Base-by-base conservation (phyloP, 495 filamentous ascomycete species). In the Podospora didyma region DNA sequence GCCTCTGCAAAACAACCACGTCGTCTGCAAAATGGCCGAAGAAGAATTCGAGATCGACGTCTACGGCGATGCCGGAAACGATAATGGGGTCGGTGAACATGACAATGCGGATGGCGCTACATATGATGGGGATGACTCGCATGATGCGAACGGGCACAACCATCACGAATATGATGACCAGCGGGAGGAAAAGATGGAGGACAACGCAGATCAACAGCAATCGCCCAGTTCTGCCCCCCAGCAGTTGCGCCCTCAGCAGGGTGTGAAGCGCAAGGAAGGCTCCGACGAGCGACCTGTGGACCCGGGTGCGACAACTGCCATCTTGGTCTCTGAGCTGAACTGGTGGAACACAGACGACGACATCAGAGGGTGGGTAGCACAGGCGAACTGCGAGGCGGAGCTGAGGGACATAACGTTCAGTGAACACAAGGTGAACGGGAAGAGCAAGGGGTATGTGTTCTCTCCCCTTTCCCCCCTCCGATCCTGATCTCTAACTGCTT, bases 31-130 rank as follows among this genome's bases (percentile, higher is more conserved):
- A 46, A 74, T 74, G 71, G 69, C 69, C 60, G 94, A 97, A 71
- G 91, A 94, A 73, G 92, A 96, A 66, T 97, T 97, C 80, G 94
- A 97, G 70, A 96, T 97, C 80, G 95, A 97, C 71, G 92, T 97
- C 73, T 97, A 96, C 70, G 93, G 90, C 59, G 92, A 97, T 69
- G 44, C 89, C 57, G 89, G 92, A 67, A 86, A 86, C 53, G 78
- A 81, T 55, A 71, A 77, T 17, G 65, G 69, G 49, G 71, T 75
- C 48, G 69, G 75, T 31, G 59, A 57, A 4, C 63, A 86, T 51
- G 79, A 80, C 56, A 70, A 75, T 31, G 63, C 68, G 20, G 70
- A 75, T 37, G 68, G 70, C 7, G 24, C 45, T 7, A 24, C 42
- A 11, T 70, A 75, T 51, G 71, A 73, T 46, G 62, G 60, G 48